Evolutionary conservation across 169 alveolate genomes (phyloP).

Genomic region (Eimeria zaria): DNA sequence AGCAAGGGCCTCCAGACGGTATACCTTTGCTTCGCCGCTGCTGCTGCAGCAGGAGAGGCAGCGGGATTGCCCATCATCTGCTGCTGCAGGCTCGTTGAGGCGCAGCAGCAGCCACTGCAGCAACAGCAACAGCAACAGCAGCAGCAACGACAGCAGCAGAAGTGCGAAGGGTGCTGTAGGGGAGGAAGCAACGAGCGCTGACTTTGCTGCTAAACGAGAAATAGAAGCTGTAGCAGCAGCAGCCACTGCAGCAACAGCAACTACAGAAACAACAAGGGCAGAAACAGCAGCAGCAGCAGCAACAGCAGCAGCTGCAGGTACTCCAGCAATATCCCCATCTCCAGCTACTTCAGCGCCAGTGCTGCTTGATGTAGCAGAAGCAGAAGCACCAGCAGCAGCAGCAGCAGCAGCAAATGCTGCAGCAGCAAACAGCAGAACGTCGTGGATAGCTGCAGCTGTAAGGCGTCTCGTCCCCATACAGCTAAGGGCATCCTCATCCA

Average conservation of each 20-base stretch:
- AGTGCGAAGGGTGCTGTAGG: not conserved
- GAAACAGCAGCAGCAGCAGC: conserved; percentile 18
- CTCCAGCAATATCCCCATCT: not conserved
- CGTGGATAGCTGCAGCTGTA: not conserved
- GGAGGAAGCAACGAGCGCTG: not conserved
- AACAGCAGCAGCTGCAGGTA: not conserved
- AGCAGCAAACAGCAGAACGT: not conserved
- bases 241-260: conserved; percentile 34
- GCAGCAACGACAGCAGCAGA: not conserved
- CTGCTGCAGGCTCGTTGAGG: not conserved
- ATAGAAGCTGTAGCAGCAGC: not conserved
- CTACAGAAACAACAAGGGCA: not conserved
- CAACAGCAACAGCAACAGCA: conserved; percentile 13
- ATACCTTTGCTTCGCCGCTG: conserved; percentile 3
- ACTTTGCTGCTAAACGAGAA: not conserved
- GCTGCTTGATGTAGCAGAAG: not conserved
- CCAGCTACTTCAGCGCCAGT: not conserved
- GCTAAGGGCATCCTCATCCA: not conserved
- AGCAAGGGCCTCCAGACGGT: not conserved
- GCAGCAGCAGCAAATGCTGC: conserved; percentile 30
- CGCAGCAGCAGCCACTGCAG: not conserved
- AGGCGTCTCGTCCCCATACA: conserved; percentile 1
- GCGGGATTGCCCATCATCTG: not conserved
- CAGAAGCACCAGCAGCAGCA: conserved; percentile 5
- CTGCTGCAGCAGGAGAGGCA: conserved; percentile 33